Evolutionary conservation across 2,329 filamentous ascomycete genomes (phyloP).

Genomic region (Madurella mycetomatis): DNA sequence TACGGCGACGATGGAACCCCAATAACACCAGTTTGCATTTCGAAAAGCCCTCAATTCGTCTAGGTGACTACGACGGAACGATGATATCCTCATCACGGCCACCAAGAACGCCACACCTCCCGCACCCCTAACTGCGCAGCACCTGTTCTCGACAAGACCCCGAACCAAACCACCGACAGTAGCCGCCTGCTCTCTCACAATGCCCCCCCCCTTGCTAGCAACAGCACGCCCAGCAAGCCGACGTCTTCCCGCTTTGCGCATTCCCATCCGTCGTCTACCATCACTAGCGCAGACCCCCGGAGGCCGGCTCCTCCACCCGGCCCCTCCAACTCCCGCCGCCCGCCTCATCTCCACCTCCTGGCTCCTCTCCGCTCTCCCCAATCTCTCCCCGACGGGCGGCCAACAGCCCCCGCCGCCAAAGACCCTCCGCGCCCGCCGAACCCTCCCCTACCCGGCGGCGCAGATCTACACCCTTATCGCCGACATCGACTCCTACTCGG

Average conservation of each 20-base stretch:
- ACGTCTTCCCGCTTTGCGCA: neutral
- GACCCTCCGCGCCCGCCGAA: constrained; percentile 67
- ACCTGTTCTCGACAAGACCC: neutral
- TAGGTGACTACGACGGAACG: neutral
- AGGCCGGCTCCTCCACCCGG: neutral
- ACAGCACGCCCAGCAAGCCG: neutral
- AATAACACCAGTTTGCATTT: constrained; percentile 5
- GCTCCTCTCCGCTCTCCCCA: constrained; percentile 17
- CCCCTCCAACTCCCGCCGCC: neutral
- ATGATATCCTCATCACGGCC: neutral
- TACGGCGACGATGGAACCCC: constrained; percentile 6
- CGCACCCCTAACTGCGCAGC: neutral
- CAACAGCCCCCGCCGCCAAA: constrained; percentile 40
- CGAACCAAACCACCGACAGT: too few species aligned
- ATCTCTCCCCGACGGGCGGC: neutral
- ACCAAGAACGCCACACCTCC: neutral
- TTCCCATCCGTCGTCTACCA: neutral
- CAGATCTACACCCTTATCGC: constrained; percentile 81
- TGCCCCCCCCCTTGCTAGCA: constrained; percentile 3
- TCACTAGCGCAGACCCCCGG: neutral
- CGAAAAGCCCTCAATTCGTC: neutral
- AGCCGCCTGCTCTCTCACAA: neutral
- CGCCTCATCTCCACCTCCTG: constrained; percentile 6
- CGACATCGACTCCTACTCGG: constrained; percentile 77
- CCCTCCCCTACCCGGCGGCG: constrained; percentile 66